phyloP scores from a whole-genome alignment of 2,329 filamentous ascomycete species.

The Annulohypoxylon truncatum region DNA sequence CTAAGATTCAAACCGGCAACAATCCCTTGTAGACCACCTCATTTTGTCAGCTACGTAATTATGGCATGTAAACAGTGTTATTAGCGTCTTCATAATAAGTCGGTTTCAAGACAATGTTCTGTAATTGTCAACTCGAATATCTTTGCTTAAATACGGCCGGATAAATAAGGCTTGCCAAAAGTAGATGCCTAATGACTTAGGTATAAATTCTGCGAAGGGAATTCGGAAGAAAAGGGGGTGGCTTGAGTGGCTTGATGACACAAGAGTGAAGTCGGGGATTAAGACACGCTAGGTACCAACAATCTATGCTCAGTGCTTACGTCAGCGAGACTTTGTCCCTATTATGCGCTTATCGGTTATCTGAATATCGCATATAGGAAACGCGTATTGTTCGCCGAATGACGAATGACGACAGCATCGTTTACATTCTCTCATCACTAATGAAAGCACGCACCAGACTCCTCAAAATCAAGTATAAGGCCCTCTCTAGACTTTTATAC shows the following conservation, averaged over 20 bases:
- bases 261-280: constrained; percentile 1
- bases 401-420: constrained; percentile 35
- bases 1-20: neutral
- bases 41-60: neutral
- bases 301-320: neutral
- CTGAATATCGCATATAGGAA: constrained; percentile 4
- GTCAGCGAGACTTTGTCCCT: neutral
- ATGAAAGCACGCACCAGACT: neutral
- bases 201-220: no score
- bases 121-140: neutral
- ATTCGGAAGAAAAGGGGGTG: neutral
- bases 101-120: neutral
- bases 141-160: constrained; percentile 10
- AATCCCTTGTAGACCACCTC: neutral
- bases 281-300: neutral
- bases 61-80: neutral
- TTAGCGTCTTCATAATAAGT: neutral
- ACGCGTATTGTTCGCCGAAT: constrained; percentile 17
- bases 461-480: neutral
- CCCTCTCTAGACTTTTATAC: neutral
- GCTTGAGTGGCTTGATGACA: neutral
- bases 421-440: constrained; percentile 7
- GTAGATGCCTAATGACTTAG: constrained; percentile 22
- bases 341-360: constrained; percentile 10
- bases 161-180: constrained; percentile 28